phyloP scores from a whole-genome alignment of 225 moss, liverwort and hornwort genomes.

The Pseudisothecium myosuroides region DNA sequence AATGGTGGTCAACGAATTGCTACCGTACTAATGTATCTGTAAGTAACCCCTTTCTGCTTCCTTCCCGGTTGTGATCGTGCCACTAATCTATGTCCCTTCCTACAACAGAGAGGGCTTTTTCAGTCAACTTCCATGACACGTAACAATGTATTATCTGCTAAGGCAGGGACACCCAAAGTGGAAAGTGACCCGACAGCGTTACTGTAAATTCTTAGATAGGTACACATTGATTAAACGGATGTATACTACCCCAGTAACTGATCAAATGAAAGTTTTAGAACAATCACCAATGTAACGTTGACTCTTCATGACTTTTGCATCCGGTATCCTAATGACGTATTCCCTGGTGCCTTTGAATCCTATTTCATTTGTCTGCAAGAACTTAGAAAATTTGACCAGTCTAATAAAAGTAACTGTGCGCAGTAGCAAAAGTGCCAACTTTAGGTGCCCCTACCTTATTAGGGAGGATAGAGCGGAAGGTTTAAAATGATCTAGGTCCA shows the following conservation, averaged over 20 bases:
- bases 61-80: neutral
- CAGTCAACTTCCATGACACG: neutral
- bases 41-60: conserved; percentile 13
- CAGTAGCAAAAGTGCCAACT: too few relatives aligned
- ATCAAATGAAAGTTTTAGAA: neutral
- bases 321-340: neutral
- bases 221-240: neutral
- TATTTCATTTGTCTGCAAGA: neutral
- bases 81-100: neutral
- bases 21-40: conserved; percentile 96
- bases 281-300: neutral
- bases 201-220: neutral
- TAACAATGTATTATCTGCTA: neutral
- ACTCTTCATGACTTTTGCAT: neutral
- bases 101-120: neutral
- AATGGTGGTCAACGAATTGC: conserved; percentile 98
- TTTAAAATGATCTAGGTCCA: neutral
- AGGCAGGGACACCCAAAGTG: neutral
- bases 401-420: neutral
- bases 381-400: neutral
- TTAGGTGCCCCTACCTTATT: neutral
- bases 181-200: neutral
- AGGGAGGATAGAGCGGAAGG: neutral
- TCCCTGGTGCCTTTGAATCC: neutral
- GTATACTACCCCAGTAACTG: neutral